Conservation (phyloP, 164 flowering plant species). For the Platanus orientalis region DNA sequence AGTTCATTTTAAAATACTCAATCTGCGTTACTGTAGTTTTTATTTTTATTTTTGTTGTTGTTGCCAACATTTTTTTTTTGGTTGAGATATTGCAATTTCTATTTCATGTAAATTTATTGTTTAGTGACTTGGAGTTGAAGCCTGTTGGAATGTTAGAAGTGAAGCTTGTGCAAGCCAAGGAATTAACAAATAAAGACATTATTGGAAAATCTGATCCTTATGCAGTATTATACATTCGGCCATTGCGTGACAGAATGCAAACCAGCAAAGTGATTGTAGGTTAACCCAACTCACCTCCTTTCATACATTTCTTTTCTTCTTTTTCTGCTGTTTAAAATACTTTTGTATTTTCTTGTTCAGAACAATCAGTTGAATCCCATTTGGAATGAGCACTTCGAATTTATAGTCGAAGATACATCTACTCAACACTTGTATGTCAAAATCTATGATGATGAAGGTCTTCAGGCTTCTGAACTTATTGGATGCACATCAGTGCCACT, state of each 20-base stretch:
- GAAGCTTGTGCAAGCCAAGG: conserved; percentile 97
- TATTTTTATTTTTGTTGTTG: not conserved
- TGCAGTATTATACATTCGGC: conserved; percentile 85
- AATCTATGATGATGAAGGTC: conserved; percentile 85
- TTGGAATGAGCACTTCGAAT: conserved; percentile 98
- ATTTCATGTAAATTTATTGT: conserved; percentile 7
- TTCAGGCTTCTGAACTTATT: conserved; percentile 84
- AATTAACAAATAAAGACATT: conserved; percentile 80
- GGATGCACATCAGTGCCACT: conserved; percentile 77
- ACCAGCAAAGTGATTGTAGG: conserved; percentile 84
- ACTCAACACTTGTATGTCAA: conserved; percentile 87
- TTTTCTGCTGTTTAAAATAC: not conserved
- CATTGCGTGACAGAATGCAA: conserved; percentile 72
- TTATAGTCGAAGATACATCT: conserved; percentile 79
- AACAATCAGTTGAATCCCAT: conserved; percentile 89
- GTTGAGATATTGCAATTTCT: not conserved
- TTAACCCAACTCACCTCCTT: conserved; percentile 2
- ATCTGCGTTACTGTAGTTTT: too few species aligned
- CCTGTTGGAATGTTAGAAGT: conserved; percentile 92
- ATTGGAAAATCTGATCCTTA: conserved; percentile 97
- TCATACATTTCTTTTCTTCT: not conserved
- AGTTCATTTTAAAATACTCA: too few species aligned
- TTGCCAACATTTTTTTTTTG: not conserved
- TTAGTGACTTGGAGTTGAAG: conserved; percentile 88
- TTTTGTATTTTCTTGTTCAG: conserved; percentile 34